These are phyloP conservation scores for Suhomyces panamericanus DNA, from an alignment of 1,139 yeast species.

Conservation along the genomic window DNA sequence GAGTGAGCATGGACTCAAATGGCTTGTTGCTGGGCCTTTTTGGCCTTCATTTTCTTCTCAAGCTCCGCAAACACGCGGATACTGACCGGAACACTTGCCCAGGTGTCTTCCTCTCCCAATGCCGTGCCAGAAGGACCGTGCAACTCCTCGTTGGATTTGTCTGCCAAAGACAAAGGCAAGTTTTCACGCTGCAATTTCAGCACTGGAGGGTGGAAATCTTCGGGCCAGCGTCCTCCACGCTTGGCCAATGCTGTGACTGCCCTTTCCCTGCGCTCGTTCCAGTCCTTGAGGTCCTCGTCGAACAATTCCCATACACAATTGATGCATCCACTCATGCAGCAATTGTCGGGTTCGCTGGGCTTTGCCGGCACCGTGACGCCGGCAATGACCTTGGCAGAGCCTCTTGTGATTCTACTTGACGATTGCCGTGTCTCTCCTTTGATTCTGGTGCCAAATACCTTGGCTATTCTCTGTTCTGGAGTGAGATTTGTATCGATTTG, in stretches of 20 bases:
- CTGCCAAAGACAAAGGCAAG: slow-evolving; percentile 30
- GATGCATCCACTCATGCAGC: slow-evolving; percentile 97
- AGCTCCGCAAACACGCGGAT: slow-evolving; percentile 82
- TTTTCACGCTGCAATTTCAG: slow-evolving; percentile 32
- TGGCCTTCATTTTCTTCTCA: slow-evolving; percentile 63
- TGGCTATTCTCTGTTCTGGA: slow-evolving; percentile 50
- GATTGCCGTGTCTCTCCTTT: slow-evolving; percentile 54
- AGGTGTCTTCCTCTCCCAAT: slow-evolving; percentile 38
- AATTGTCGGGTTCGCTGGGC: slow-evolving; percentile 90
- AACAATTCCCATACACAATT: slow-evolving; percentile 96
- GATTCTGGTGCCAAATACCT: slow-evolving; percentile 59
- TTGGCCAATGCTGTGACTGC: slow-evolving; percentile 61
- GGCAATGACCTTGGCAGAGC: slow-evolving; percentile 51
- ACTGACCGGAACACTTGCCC: slow-evolving; percentile 74
- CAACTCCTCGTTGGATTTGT: slow-evolving; percentile 16
- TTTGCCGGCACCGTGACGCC: slow-evolving; percentile 77
- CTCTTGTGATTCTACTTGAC: slow-evolving; percentile 49
- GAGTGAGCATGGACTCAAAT: not conserved
- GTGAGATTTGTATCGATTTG: slow-evolving; percentile 32
- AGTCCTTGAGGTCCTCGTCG: slow-evolving; percentile 82
- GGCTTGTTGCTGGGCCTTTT: slow-evolving; percentile 12
- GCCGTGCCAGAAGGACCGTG: not conserved
- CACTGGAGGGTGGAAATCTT: slow-evolving; percentile 71
- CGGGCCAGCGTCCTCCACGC: slow-evolving; percentile 72
- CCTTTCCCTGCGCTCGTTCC: slow-evolving; percentile 59